Conservation (phyloP, 352 stramenopile species). For the Pythium utonaiense region DNA sequence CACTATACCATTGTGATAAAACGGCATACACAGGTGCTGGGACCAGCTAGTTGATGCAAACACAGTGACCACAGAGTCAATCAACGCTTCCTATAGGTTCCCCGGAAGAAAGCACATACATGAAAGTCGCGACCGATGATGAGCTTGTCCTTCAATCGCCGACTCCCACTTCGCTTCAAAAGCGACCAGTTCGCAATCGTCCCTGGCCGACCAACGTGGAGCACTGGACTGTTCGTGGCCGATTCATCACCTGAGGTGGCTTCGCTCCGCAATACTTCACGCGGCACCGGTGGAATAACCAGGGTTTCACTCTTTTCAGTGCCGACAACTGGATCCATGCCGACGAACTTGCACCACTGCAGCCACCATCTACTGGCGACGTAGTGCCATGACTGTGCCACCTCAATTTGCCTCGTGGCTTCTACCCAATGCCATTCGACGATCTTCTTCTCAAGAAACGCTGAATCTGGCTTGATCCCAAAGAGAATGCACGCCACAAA, state of each 20-base stretch:
- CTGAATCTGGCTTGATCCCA: slow-evolving; percentile 67
- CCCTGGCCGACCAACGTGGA: slow-evolving; percentile 37
- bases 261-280: slow-evolving; percentile 34
- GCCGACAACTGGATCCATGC: slow-evolving; percentile 59
- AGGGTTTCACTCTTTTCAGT: slow-evolving; percentile 50
- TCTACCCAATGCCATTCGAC: slow-evolving; percentile 73
- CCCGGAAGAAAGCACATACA: slow-evolving; percentile 37
- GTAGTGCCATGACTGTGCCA: slow-evolving; percentile 75
- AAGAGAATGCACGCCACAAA: slow-evolving; percentile 76
- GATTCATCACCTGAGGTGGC: slow-evolving; percentile 21
- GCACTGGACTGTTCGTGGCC: slow-evolving; percentile 11
- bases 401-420: slow-evolving; percentile 33
- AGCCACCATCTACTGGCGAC: slow-evolving; percentile 73
- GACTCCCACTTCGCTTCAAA: slow-evolving; percentile 68
- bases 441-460: slow-evolving; percentile 63
- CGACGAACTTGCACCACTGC: slow-evolving; percentile 74
- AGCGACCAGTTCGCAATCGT: slow-evolving; percentile 80
- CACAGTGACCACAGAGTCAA: too few species aligned
- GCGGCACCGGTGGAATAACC: slow-evolving; percentile 47
- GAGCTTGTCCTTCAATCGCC: slow-evolving; percentile 70
- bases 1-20: slow-evolving; percentile 77
- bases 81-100: background rate
- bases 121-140: slow-evolving; percentile 72
- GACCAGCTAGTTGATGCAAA: slow-evolving; percentile 45
- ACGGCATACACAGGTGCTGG: slow-evolving; percentile 60